phyloP scores from a whole-genome alignment of 139 green algal species.

The Chlamydomonas schloesseri region DNA sequence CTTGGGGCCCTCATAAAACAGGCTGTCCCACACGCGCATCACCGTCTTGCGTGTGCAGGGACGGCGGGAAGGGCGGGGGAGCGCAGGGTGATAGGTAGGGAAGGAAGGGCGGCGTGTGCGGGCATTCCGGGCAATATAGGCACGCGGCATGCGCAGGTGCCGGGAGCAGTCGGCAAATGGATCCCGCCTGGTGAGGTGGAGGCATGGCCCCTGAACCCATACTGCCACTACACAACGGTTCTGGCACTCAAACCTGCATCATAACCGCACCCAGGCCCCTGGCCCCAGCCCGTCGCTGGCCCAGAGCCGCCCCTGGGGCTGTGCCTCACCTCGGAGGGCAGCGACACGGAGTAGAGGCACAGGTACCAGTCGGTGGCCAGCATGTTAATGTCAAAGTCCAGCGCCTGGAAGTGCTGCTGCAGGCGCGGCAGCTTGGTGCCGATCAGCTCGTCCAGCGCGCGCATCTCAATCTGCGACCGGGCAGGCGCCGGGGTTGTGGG shows the following conservation, averaged over 20 bases:
- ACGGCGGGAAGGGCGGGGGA: neutral
- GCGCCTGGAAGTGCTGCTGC: constrained; percentile 65
- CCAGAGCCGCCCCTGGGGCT: too few species aligned
- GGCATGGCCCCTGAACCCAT: too few species aligned
- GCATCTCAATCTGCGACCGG: constrained; percentile 59
- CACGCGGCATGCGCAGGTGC: too few species aligned
- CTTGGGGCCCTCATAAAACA: constrained; percentile 87
- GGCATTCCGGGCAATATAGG: too few species aligned
- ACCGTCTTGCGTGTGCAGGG: constrained; percentile 15
- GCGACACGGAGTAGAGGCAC: constrained; percentile 75
- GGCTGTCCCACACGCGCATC: constrained; percentile 80
- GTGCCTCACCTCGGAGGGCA: constrained; percentile 64
- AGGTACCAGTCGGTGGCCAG: constrained; percentile 90
- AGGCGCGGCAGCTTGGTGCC: constrained; percentile 80
- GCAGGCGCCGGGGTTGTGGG: too few species aligned
- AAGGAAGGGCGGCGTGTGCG: neutral
- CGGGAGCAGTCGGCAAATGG: too few species aligned
- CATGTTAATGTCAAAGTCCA: constrained; percentile 82
- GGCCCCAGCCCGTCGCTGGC: too few species aligned
- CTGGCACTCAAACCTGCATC: too few species aligned
- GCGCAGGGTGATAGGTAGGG: neutral
- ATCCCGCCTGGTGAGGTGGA: too few species aligned
- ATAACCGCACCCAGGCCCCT: too few species aligned
- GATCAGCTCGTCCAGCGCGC: constrained; percentile 65
- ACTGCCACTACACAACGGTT: too few species aligned